Percentiles rank a stretch among this genome's conserved stretches.
phyloP scores from a whole-genome alignment of 2,329 filamentous ascomycete genomes.

The Exophiala xenobiotica region DNA sequence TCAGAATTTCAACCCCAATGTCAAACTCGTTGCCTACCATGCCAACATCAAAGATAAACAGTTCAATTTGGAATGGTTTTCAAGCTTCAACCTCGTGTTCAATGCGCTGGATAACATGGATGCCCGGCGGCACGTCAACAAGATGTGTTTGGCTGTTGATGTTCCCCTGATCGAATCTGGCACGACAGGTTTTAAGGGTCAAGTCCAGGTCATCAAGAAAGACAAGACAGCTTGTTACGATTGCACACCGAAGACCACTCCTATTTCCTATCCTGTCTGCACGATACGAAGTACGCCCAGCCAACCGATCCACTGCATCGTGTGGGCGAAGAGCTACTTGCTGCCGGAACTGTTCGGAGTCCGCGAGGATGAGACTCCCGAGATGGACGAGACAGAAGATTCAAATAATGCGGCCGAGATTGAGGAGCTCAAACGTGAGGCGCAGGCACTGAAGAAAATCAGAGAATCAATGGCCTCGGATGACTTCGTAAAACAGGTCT shows the following conservation, averaged over 20 bases:
- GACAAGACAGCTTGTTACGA: conserved; percentile 94
- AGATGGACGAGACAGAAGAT: conserved; percentile 77
- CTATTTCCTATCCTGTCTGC: conserved; percentile 92
- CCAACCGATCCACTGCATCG: conserved; percentile 96
- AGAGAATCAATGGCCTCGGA: conserved; percentile 75
- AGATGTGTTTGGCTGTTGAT: conserved; percentile 90
- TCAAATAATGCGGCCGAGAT: conserved; percentile 86
- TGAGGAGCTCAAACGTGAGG: conserved; percentile 79
- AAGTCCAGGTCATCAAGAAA: conserved; percentile 95
- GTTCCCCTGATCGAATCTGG: conserved; percentile 93
- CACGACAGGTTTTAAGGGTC: conserved; percentile 95
- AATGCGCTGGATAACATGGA: conserved; percentile 97
- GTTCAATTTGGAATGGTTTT: conserved; percentile 89
- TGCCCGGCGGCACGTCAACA: conserved; percentile 90
- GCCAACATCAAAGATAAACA: conserved; percentile 89
- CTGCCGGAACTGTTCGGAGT: conserved; percentile 92
- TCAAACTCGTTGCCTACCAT: conserved; percentile 84
- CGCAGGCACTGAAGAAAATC: conserved; percentile 79
- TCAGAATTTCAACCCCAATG: conserved; percentile 81
- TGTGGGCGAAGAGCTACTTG: conserved; percentile 97
- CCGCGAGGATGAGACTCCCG: conserved; percentile 78
- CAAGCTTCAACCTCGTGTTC: conserved; percentile 78
- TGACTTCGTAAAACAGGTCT: conserved; percentile 75
- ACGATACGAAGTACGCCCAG: conserved; percentile 95
- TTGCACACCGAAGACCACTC: conserved; percentile 82